Base-by-base conservation (phyloP, 441 rosid species). In the Populus tomentosa region DNA sequence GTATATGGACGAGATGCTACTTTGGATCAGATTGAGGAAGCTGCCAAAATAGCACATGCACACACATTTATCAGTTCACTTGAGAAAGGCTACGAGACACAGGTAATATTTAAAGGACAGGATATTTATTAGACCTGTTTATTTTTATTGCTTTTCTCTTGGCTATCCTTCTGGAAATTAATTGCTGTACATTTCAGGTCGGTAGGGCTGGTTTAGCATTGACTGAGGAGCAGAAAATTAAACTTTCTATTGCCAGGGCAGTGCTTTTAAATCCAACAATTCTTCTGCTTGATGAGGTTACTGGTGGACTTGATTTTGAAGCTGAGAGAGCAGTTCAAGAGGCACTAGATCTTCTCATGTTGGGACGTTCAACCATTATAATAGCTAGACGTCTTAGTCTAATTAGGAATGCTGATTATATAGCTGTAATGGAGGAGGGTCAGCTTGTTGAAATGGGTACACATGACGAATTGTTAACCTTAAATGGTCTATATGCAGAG, bases 381-480 rank as follows among this genome's bases (percentile, higher is more conserved):
- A 96, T 96, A 75, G 99, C 99, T 79, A 91, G 98, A 28, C 89
- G 96, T 38, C 91, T 96, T 80, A 90, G 98, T 82, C 96, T 96
- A 78, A 94, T 96, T 78, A 94, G 86, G 85, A 92, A 94, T 88
- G 97, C 95, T 87, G 98, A 96, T 88, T 96, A 96, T 79, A 96
- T 96, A 76, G 98, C 99, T 65, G 98, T 94, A 78, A 94, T 96
- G 99, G 99, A 96, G 86, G 99, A 96, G 83, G 99, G 99, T n/a
- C 98, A 88, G 86, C 99, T 96, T 80, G 92, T 96, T 85, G 99
- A 96, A 86, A 94, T 96, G 94, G 99, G 99, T 69, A 96, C 98
- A 63, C 99, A 96, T 82, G 99, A 96, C 78, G 99, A 96, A 83
- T 76, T 96, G 66, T 81, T 90, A 77, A 84, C 83, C 83, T 87